Percentiles rank a stretch among this genome's conserved stretches.
Evolutionary conservation across 148 eudicot genomes (phyloP).

Genomic region (Silene latifolia): DNA sequence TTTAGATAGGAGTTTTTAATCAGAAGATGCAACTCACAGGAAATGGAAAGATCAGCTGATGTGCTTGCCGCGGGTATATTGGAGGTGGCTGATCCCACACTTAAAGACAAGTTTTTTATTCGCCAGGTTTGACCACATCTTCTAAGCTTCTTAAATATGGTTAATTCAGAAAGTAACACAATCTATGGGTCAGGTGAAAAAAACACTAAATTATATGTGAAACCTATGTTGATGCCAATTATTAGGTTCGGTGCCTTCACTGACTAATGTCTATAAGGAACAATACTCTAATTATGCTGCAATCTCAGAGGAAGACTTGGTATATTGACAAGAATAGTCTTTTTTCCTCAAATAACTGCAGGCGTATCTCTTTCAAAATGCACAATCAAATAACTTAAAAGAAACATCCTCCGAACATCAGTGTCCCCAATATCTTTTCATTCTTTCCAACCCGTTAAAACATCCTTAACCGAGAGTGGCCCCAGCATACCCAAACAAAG

Average conservation of each 20-base stretch:
- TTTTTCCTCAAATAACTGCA: not conserved
- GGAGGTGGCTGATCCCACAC: constrained; percentile 93
- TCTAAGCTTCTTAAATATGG: not conserved
- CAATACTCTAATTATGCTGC: not conserved
- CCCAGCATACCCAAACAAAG: not conserved
- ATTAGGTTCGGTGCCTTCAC: not conserved
- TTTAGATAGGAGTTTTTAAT: not conserved
- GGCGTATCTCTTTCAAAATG: not conserved
- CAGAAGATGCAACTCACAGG: constrained; percentile 48
- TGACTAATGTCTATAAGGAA: not conserved
- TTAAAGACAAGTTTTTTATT: constrained; percentile 81
- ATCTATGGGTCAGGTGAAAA: not conserved
- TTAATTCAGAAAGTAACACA: not conserved
- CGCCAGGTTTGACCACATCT: constrained; percentile 64
- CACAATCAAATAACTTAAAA: not conserved
- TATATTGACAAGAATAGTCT: constrained; percentile 1
- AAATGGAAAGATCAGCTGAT: constrained; percentile 98
- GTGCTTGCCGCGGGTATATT: constrained; percentile 97
- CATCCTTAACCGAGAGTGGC: not conserved
- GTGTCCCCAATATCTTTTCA: not conserved
- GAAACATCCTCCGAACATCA: constrained; percentile 2
- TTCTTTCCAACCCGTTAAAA: not conserved
- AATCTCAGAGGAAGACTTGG: not conserved
- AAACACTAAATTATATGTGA: not conserved
- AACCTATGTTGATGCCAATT: not conserved